Base-by-base conservation (phyloP, 148 eudicot genomes). In the Camellia sinensis region DNA sequence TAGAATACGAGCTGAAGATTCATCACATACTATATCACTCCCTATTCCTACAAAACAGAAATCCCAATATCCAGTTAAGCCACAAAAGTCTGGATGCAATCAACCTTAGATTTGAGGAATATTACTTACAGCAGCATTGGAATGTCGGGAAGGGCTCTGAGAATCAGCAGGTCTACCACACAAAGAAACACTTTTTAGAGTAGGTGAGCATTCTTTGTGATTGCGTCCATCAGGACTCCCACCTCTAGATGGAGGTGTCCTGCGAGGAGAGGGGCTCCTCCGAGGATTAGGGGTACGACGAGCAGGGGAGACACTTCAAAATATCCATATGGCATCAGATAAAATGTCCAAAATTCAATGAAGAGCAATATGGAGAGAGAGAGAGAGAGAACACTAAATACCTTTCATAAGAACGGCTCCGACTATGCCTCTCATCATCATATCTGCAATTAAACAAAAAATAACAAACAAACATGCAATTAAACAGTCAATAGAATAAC, bases 71-170 rank as follows among this genome's bases (percentile, higher is more conserved):
- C 8, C 12, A 75, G 40, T 41, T 50, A 19, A 29, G 67, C 15
- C 19, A 17, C 60, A 21, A 70, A 13, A 7, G 45, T 43, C 19
- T 5, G 15, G 37, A 65, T 17, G 9, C 41, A 83, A 22, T 54
- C 60, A 37, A 40, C 29, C 54, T 3, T 13, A 73, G 11, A 43
- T 15, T 19, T 3, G 59, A 62, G 43, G 19, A 19, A 40, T 4
- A 7, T 65, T 40, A 89, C 93, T 94, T 84, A 94, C 95, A 79
- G 92, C 97, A 62, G 90, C 90, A 87, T 92, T 97, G 79, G 94
- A 92, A 71, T 84, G 92, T 48, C 94, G 94, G 81, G 97, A 89
- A 41, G 90, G 94, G 80, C 97, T 93, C 12, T 90, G 89, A 74
- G 98, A 95, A 85, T 85, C 92, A 80, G 84, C 90, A 68, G 69